Base-by-base conservation (phyloP, 2,329 filamentous ascomycete species). In the Fusarium sp. region DNA sequence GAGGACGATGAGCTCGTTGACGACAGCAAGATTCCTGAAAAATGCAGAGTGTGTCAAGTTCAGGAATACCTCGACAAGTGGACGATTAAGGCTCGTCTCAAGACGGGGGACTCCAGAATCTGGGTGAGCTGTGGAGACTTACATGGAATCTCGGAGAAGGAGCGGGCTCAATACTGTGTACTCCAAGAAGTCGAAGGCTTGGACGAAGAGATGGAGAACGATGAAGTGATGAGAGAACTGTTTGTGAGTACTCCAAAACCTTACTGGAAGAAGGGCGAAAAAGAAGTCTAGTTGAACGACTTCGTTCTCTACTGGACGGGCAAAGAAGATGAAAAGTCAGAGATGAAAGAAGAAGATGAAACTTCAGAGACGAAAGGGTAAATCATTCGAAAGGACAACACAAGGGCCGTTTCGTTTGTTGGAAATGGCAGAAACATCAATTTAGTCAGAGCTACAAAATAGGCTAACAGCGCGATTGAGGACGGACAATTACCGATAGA, bases 21-120 rank as follows among this genome's bases (percentile, higher is more conserved):
- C 6, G 26, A 28, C 2, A 56, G 61, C 18, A 40, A 22, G 22
- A 15, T 69, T 28, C 43, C 42, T 18, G 24, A 17, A 13, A 40
- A 36, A 11, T 74, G 72, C 33, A 63, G 72, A 14, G 34, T 4
- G 20, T 74, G 72, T 46, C 56, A 9, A 22, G 31, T 62, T 14
- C 55, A 58, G 28, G 48, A 43, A 0, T 17, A 51, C 4, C 62
- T 74, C 8, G 20, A 57, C 28, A 3, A 10, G 6, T 72, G 59
- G 61, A 72, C 69, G 17, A n/a, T 3, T 5, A 49, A 62, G 13
- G 43, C 40, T 33, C 58, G 62, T 8, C 15, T 18, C 3, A 28
- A 51, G 6, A 48, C 18, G 0, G 26, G 18, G 3, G 20, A 46
- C 1, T 11, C 51, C 5, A 20, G 10, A 7, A 33, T 66, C 24